Percentiles rank a stretch among this genome's conserved stretches.
phyloP scores from a whole-genome alignment of 2,329 filamentous ascomycete species.

The Exophiala sp. region DNA sequence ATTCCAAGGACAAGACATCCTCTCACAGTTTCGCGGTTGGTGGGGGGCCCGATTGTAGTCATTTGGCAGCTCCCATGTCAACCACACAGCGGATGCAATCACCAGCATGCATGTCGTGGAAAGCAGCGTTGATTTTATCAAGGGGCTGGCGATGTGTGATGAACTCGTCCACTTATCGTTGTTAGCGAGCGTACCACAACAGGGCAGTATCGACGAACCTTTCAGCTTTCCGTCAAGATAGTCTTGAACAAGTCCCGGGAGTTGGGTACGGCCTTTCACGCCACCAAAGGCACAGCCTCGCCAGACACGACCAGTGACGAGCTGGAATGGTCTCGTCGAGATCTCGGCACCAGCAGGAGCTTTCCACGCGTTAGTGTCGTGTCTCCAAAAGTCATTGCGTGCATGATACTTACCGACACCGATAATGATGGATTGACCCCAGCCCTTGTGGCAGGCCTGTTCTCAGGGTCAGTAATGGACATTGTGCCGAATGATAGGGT shows the following conservation, averaged over 20 bases:
- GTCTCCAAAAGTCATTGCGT: background rate
- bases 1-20: background rate
- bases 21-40: background rate
- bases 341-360: conserved; percentile 27
- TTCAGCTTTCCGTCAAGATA: conserved; percentile 87
- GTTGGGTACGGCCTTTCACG: conserved; percentile 93
- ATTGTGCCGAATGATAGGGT: background rate
- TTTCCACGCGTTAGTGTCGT: background rate
- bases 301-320: conserved; percentile 96
- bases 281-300: conserved; percentile 96
- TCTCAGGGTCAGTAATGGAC: background rate
- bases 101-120: conserved; percentile 88
- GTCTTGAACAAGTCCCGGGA: conserved; percentile 78
- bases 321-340: conserved; percentile 71
- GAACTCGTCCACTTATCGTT: conserved; percentile 65
- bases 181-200: background rate
- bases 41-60: conserved; percentile 28
- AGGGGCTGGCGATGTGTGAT: conserved; percentile 91
- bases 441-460: conserved; percentile 98
- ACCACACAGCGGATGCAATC: conserved; percentile 97
- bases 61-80: conserved; percentile 45
- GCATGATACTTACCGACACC: conserved; percentile 61
- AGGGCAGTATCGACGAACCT: conserved; percentile 40
- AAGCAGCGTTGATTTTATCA: conserved; percentile 78
- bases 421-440: conserved; percentile 97